Evolutionary conservation across 768 basidiomycete genomes (phyloP).

Genomic region (Termitomyces sp.): DNA sequence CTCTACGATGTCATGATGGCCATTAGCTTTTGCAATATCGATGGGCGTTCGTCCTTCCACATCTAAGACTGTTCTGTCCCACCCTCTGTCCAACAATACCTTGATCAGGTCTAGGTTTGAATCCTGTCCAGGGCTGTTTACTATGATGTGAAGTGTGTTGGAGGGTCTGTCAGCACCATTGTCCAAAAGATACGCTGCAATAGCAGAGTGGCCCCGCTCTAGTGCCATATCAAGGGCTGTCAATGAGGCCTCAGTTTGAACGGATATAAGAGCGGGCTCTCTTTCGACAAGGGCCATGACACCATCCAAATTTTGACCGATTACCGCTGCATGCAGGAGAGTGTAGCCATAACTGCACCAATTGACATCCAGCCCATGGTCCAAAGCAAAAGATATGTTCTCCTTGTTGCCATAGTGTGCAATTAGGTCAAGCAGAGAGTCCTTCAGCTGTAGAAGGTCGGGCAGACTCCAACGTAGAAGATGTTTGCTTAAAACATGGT

Average conservation of each 20-base stretch:
- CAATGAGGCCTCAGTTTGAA: neutral
- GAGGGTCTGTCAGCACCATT: neutral
- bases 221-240: neutral
- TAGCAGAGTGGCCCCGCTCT: neutral
- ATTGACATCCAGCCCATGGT: too few species aligned
- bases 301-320: neutral
- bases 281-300: neutral
- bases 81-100: neutral
- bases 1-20: neutral
- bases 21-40: neutral
- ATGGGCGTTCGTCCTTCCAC: neutral
- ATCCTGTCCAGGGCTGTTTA: neutral
- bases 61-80: neutral
- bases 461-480: too few species aligned
- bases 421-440: too few species aligned
- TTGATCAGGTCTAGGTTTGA: neutral
- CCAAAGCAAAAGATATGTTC: too few species aligned
- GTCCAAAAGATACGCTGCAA: neutral
- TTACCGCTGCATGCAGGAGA: too few species aligned
- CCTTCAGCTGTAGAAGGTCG: too few species aligned
- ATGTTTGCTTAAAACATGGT: too few species aligned
- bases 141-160: neutral
- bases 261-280: neutral
- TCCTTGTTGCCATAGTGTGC: too few species aligned
- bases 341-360: too few species aligned